Conservation (phyloP, 495 filamentous ascomycete species). For the Hypoxylon trugodes region DNA sequence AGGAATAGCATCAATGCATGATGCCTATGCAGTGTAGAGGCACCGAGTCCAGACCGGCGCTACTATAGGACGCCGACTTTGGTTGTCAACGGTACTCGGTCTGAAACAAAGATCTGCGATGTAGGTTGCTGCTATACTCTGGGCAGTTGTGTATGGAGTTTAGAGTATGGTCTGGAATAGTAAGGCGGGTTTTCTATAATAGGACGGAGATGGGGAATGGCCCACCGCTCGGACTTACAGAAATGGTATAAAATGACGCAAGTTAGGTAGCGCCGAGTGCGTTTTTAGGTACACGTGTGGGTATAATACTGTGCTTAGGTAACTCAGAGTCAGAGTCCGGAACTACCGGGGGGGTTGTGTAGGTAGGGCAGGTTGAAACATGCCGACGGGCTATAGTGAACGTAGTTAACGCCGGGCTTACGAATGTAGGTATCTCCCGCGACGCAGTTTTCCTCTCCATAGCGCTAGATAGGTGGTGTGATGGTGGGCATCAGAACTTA, state of each 20-base stretch:
- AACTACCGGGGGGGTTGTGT: background rate
- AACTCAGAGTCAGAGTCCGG: background rate
- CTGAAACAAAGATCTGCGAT: conserved; percentile 11
- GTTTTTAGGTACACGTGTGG: no score
- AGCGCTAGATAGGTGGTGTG: background rate
- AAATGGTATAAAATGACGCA: no score
- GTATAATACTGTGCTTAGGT: no score
- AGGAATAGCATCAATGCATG: conserved; percentile 17
- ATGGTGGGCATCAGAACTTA: conserved; percentile 23
- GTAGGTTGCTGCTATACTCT: no score
- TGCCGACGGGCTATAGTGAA: no score
- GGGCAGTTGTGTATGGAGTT: no score
- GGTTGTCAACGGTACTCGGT: background rate
- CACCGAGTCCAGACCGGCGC: background rate
- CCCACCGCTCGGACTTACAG: no score
- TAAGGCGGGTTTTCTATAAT: no score
- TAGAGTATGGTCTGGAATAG: no score
- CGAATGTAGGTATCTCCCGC: conserved; percentile 4
- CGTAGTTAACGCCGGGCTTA: conserved; percentile 12
- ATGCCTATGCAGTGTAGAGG: background rate
- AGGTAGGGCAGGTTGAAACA: background rate
- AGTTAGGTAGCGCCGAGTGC: no score
- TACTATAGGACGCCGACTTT: background rate
- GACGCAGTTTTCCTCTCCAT: background rate
- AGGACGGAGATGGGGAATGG: no score